Conservation (phyloP, 2,329 filamentous ascomycete species). For the Penicillium sp. region DNA sequence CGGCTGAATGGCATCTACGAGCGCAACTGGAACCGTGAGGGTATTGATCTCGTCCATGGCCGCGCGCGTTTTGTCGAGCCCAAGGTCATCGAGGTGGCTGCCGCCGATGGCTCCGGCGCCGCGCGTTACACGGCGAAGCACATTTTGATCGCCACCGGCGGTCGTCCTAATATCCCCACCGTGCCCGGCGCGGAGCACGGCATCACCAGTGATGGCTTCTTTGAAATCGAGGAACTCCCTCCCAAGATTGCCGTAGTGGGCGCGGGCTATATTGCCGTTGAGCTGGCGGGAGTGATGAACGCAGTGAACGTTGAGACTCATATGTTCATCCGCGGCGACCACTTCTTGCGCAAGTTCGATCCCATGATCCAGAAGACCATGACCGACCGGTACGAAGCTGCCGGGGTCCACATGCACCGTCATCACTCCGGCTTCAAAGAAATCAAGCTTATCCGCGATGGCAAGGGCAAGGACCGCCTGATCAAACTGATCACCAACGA, state of each 20-base stretch:
- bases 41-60: constrained; percentile 51
- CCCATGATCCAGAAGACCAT: constrained; percentile 53
- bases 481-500: constrained; percentile 46
- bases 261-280: constrained; percentile 53
- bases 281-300: constrained; percentile 51
- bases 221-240: constrained; percentile 51
- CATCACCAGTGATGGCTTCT: constrained; percentile 53
- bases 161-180: constrained; percentile 45
- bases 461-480: constrained; percentile 48
- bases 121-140: constrained; percentile 45
- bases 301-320: constrained; percentile 51
- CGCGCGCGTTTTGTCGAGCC: constrained; percentile 47
- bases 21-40: constrained; percentile 50
- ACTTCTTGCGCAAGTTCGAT: constrained; percentile 52
- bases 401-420: constrained; percentile 49
- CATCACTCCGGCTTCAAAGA: constrained; percentile 49
- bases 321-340: constrained; percentile 51
- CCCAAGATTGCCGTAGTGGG: constrained; percentile 52
- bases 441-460: constrained; percentile 45
- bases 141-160: constrained; percentile 50
- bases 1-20: constrained; percentile 50
- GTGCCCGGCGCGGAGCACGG: constrained; percentile 49
- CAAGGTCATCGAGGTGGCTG: constrained; percentile 46
- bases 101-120: constrained; percentile 41
- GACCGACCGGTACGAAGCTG: constrained; percentile 51